phyloP scores from a whole-genome alignment of 805 yeast species.

The Suhomyces sp. region DNA sequence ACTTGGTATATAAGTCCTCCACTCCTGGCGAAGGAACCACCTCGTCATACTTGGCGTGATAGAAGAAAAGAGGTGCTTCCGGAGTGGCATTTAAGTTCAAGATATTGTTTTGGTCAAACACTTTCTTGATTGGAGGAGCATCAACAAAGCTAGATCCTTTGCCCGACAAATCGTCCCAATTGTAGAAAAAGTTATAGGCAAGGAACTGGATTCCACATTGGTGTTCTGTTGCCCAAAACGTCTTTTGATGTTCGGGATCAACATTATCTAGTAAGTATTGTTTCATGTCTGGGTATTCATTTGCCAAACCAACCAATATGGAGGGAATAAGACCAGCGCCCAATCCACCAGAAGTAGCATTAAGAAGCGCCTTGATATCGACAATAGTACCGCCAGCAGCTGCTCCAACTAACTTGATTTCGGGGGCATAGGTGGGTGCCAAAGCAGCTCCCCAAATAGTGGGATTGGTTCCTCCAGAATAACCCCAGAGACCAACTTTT shows the following conservation, averaged over 20 bases:
- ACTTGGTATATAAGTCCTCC: not conserved
- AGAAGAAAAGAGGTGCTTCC: constrained; percentile 12
- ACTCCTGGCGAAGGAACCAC: constrained; percentile 8
- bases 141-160: not conserved
- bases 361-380: constrained; percentile 28
- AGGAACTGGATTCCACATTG: not conserved
- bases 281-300: constrained; percentile 28
- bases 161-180: not conserved
- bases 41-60: constrained; percentile 11
- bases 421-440: constrained; percentile 38
- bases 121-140: not conserved
- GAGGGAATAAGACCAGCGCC: constrained; percentile 31
- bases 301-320: constrained; percentile 29
- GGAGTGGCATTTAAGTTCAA: constrained; percentile 4
- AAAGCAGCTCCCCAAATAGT: constrained; percentile 38
- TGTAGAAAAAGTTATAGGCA: not conserved
- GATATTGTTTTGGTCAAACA: not conserved
- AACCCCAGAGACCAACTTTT: constrained; percentile 30
- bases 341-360: constrained; percentile 22
- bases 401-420: constrained; percentile 28
- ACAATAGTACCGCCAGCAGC: constrained; percentile 39
- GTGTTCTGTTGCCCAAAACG: not conserved
- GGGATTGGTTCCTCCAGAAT: constrained; percentile 40
- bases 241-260: not conserved
- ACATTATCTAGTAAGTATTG: constrained; percentile 5